Percentiles rank a stretch among this genome's conserved stretches.
These are phyloP conservation scores for Populus tomentosa DNA, from an alignment of 441 rosid species.

Conservation along the genomic window DNA sequence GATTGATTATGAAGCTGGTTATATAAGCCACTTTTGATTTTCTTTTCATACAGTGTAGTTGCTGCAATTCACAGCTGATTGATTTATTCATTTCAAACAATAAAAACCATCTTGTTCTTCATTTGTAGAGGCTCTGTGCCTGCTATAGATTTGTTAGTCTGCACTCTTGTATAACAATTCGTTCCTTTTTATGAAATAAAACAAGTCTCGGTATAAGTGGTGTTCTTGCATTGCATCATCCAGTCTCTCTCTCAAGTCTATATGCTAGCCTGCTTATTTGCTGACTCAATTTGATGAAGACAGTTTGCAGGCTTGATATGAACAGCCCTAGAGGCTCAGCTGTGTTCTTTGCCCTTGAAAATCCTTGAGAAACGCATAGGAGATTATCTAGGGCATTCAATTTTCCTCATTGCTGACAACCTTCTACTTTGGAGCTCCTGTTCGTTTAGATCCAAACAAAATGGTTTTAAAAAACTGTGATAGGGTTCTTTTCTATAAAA, in stretches of 20 bases:
- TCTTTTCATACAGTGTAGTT: slow-evolving; percentile 2
- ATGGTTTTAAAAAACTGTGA: no score
- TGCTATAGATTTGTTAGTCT: not conserved
- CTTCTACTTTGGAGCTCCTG: no score
- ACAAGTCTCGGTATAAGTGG: not conserved
- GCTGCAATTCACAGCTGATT: slow-evolving; percentile 17
- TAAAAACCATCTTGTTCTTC: not conserved
- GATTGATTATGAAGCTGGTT: slow-evolving; percentile 20
- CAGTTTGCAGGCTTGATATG: not conserved
- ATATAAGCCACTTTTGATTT: not conserved
- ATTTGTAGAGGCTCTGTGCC: slow-evolving; percentile 7
- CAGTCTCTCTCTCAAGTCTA: not conserved
- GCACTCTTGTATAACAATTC: slow-evolving; percentile 2
- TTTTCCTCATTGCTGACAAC: no score
- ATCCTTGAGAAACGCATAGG: not conserved
- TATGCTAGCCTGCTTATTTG: not conserved
- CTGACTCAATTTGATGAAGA: not conserved
- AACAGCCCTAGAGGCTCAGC: not conserved
- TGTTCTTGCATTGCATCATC: not conserved
- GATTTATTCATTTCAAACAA: slow-evolving; percentile 27
- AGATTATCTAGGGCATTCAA: no score
- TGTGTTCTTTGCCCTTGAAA: not conserved
- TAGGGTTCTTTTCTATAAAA: no score
- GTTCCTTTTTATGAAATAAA: slow-evolving; percentile 7
- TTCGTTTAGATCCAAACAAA: no score